phyloP scores from a whole-genome alignment of 352 stramenopile species.

The Phytophthora crassamura region DNA sequence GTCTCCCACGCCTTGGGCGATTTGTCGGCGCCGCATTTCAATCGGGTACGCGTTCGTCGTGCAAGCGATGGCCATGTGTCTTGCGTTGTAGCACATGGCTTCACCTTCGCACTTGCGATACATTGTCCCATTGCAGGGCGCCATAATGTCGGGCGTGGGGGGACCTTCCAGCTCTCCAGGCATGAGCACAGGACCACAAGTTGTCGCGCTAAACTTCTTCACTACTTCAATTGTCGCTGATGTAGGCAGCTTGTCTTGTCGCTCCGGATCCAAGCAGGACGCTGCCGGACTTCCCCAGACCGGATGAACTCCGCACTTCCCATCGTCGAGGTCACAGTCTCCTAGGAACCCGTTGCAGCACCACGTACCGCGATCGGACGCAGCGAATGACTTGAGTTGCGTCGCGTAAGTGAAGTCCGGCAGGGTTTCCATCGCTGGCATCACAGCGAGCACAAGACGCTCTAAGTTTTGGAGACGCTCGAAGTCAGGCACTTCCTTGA shows the following conservation, averaged over 20 bases:
- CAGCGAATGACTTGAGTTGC: slow-evolving; percentile 19
- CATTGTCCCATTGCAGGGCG: slow-evolving; percentile 32
- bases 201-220: neutral
- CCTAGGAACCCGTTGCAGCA: slow-evolving; percentile 43
- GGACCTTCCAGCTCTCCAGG: neutral
- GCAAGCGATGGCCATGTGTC: slow-evolving; percentile 42
- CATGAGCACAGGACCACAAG: neutral
- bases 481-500: slow-evolving; percentile 25
- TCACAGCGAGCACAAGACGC: slow-evolving; percentile 15
- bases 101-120: slow-evolving; percentile 25
- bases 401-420: slow-evolving; percentile 16
- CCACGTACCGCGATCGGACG: slow-evolving; percentile 2
- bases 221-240: neutral
- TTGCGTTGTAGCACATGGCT: slow-evolving; percentile 43
- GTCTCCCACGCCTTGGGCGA: slow-evolving; percentile 29
- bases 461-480: slow-evolving; percentile 20
- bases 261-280: slow-evolving; percentile 5
- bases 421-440: slow-evolving; percentile 2
- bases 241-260: neutral
- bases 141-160: slow-evolving; percentile 1
- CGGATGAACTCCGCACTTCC: slow-evolving; percentile 8
- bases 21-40: slow-evolving; percentile 42
- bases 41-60: slow-evolving; percentile 18
- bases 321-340: slow-evolving; percentile 9
- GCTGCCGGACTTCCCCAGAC: slow-evolving; percentile 9